Base-by-base conservation (phyloP, 2,329 filamentous ascomycete species). In the Passalora sequoiae region DNA sequence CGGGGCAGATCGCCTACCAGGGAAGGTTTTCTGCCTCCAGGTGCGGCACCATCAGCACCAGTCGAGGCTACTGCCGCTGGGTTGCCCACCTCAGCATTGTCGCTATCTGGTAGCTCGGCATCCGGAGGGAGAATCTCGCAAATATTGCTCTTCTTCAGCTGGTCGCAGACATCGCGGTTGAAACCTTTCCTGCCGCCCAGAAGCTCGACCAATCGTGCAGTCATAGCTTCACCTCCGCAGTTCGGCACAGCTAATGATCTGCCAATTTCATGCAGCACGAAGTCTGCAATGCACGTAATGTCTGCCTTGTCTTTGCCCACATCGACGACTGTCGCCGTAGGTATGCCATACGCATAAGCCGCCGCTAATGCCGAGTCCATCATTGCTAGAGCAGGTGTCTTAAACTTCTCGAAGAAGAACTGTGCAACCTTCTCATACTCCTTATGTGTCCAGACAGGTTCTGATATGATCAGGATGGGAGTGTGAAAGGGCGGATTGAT, bases 341-440 rank as follows among this genome's bases (percentile, higher is more conserved):
- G 76, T 21, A 89, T 76, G 8, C 88, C 89, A 60, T 94, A 97
- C 44, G 92, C 81, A 59, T 80, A 83, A 45, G 72, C 83, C 1
- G 88, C 85, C 19, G 92, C 89, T 35, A 94, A 70, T 3, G 87
- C 89, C 56, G 88, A 84, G 66, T 97, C 86, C 71, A 98, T 84
- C 50, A 97, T 76, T 57, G 85, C 89, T 39, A 98, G 84, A 0
- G 87, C 89, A 0, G 92, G 92, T 0, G 88, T 92, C 70, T 91
- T 92, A 62, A 94, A 95, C 68, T 92, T 94, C 68, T 98, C 92
- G 60, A 98, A 98, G 53, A 97, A 80, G 71, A 95, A 98, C 51
- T 92, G 87, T 10, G 89, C 86, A 54, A 98, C 83, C 28, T 78
- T 78, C 67, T 97, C 91, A 62, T 84, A 84, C 65, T 96, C 89